These are phyloP conservation scores for Avicennia marina DNA, from an alignment of 257 asterid genomes.

Conservation along the genomic window DNA sequence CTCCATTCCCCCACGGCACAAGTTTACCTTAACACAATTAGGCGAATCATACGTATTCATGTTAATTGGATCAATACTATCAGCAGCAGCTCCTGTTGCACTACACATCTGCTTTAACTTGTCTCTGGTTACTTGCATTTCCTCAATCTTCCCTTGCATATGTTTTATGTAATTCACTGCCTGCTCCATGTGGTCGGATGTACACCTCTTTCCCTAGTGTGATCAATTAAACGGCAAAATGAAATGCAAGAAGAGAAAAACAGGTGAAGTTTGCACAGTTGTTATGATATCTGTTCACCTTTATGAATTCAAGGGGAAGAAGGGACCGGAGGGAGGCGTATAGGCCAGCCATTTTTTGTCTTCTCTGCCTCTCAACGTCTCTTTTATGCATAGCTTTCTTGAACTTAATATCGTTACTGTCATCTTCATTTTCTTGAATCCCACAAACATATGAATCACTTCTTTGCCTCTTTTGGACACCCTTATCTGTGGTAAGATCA, in stretches of 20 bases:
- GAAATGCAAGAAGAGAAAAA: neutral
- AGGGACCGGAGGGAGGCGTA: slow-evolving; percentile 43
- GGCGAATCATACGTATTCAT: neutral
- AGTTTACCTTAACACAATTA: slow-evolving; percentile 16
- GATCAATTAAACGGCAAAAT: neutral
- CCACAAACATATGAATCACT: neutral
- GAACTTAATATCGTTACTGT: neutral
- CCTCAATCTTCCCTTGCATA: slow-evolving; percentile 30
- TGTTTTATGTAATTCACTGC: slow-evolving; percentile 39
- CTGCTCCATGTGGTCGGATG: slow-evolving; percentile 38
- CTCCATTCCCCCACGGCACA: slow-evolving; percentile 23
- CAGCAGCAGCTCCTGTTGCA: neutral
- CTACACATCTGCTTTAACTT: slow-evolving; percentile 10
- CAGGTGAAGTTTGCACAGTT: too few species aligned
- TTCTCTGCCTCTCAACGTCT: slow-evolving; percentile 48
- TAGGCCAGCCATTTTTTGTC: slow-evolving; percentile 57
- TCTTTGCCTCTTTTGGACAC: slow-evolving; percentile 2
- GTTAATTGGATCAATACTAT: neutral
- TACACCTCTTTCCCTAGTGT: slow-evolving; percentile 46
- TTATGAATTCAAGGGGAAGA: slow-evolving; percentile 48
- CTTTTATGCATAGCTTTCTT: slow-evolving; percentile 40
- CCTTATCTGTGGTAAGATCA: neutral
- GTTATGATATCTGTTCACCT: too few species aligned
- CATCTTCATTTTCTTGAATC: neutral
- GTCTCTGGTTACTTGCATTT: slow-evolving; percentile 27